Percentiles rank a stretch among this genome's conserved stretches.
phyloP scores from a whole-genome alignment of 192 early-diverging fungal genomes.

The Geranomyces variabilis region DNA sequence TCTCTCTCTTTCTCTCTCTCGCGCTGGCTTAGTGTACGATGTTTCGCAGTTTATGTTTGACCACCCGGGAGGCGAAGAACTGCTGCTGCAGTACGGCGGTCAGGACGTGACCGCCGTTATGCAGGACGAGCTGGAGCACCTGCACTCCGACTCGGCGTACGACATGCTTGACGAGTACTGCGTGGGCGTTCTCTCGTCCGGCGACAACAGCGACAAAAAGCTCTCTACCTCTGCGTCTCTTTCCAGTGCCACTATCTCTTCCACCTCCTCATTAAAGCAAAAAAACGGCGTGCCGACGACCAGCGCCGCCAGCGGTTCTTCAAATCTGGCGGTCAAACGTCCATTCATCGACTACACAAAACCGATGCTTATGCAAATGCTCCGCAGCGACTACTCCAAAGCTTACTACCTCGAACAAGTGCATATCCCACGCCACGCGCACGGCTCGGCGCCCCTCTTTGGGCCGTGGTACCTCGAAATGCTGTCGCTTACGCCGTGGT shows the following conservation, averaged over 20 bases:
- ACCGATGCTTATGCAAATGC: slow-evolving; percentile 84
- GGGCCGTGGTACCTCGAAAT: slow-evolving; percentile 71
- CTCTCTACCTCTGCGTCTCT: not conserved
- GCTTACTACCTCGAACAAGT: slow-evolving; percentile 89
- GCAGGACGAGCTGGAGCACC: slow-evolving; percentile 75
- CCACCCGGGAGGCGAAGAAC: slow-evolving; percentile 92
- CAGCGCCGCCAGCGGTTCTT: not conserved
- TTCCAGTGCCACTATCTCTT: not conserved
- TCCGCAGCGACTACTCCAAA: slow-evolving; percentile 70
- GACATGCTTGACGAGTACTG: slow-evolving; percentile 81
- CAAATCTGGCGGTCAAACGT: slow-evolving; percentile 46
- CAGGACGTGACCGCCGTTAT: slow-evolving; percentile 79
- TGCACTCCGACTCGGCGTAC: slow-evolving; percentile 84
- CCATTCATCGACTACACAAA: slow-evolving; percentile 81
- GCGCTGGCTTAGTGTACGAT: slow-evolving; percentile 69
- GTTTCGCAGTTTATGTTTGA: slow-evolving; percentile 83
- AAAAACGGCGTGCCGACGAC: not conserved
- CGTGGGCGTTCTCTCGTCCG: slow-evolving; percentile 60
- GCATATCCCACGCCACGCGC: slow-evolving; percentile 83
- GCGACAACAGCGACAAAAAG: not conserved
- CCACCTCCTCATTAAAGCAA: not conserved
- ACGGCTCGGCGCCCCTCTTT: slow-evolving; percentile 82
- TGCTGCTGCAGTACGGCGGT: slow-evolving; percentile 85
- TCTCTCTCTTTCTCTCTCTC: not conserved
- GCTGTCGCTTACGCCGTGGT: slow-evolving; percentile 93